Evolutionary conservation across 805 yeast species (phyloP), one percentile per base, ranked within the genome.

Genomic region (Schwanniomyces pseudopolymorphus): DNA sequence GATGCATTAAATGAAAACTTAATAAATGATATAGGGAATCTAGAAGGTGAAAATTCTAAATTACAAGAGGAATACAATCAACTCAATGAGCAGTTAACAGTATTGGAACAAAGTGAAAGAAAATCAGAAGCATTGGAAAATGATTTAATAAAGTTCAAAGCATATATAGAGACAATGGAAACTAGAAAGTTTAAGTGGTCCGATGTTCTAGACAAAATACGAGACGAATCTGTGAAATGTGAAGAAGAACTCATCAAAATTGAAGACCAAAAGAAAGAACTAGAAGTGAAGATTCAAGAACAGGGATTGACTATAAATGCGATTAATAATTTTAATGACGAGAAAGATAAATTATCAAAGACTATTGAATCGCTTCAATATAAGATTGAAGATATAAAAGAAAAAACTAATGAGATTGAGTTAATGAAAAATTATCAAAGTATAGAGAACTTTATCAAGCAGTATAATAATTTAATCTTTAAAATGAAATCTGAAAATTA

Each of bases 101-200:
- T 71, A 16, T 67, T 83, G 28, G 77, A 75, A 40, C 67, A 75
- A 19, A 78, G 84, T 20, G 76, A 77, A 46, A 79, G 78, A 57
- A 83, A 84, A 59, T 59, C 81, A 4, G 73, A 72, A 49, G 87
- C 89, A 1, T 68, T 89, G 45, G 86, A 84, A 52, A 79, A 80
- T 50, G 96, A 89, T 62, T 72, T 85, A 37, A 69, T 70, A 38
- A 85, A 86, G 62, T 86, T 88, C 57, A 77, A 79, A 55, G 84
- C 82, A n/a, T 88, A 85, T 58, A 81, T 87, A 44, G 80, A 80
- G 38, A 74, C 80, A 6, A 83, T 87, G 80, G 79, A 82, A 54
- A 69, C 70, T n/a, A 74, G 88, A 49, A 84, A 83, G 53, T 53
- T 61, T 11, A 83, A 81, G 59, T 87, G 96, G 94, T 72, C 77